Percentiles rank a stretch among this genome's conserved stretches.
These are phyloP conservation scores for Blepharisma stoltei DNA, from an alignment of 73 alveolate genomes.

Conservation along the genomic window DNA sequence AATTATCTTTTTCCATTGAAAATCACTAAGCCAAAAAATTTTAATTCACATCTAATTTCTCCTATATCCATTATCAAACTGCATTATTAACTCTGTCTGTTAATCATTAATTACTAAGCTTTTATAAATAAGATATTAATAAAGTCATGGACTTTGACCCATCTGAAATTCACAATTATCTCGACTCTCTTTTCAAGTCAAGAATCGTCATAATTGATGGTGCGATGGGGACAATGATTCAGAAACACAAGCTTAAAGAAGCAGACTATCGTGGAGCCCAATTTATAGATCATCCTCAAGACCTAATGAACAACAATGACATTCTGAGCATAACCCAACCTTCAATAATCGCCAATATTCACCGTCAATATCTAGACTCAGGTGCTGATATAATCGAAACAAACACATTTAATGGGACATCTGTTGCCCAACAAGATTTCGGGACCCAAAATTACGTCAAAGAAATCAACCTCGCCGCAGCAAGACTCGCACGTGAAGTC, in stretches of 20 bases:
- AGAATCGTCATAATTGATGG: conserved; percentile 70
- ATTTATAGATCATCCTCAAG: conserved; percentile 60
- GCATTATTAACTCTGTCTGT: too few relatives aligned
- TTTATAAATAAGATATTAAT: too few relatives aligned
- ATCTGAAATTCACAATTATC: too few relatives aligned
- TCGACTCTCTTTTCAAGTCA: conserved; percentile 29
- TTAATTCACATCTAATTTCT: too few relatives aligned
- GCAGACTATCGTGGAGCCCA: conserved; percentile 71
- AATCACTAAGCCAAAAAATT: too few relatives aligned
- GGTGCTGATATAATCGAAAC: conserved; percentile 90
- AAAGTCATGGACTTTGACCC: too few relatives aligned
- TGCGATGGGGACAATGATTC: conserved; percentile 83
- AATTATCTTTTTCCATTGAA: too few relatives aligned
- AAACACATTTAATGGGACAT: conserved; percentile 77
- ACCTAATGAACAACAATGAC: conserved; percentile 63
- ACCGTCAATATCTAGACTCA: conserved; percentile 66
- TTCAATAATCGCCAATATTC: conserved; percentile 58
- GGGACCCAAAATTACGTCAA: not conserved
- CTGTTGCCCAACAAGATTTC: conserved; percentile 58
- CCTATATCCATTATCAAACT: too few relatives aligned
- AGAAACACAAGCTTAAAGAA: conserved; percentile 59
- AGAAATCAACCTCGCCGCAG: conserved; percentile 17
- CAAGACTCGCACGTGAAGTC: conserved; percentile 18
- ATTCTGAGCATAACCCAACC: conserved; percentile 69
- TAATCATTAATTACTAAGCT: too few relatives aligned